These are phyloP conservation scores for Botryotinia calthae DNA, from an alignment of 2,329 filamentous ascomycete species.

Conservation along the genomic window DNA sequence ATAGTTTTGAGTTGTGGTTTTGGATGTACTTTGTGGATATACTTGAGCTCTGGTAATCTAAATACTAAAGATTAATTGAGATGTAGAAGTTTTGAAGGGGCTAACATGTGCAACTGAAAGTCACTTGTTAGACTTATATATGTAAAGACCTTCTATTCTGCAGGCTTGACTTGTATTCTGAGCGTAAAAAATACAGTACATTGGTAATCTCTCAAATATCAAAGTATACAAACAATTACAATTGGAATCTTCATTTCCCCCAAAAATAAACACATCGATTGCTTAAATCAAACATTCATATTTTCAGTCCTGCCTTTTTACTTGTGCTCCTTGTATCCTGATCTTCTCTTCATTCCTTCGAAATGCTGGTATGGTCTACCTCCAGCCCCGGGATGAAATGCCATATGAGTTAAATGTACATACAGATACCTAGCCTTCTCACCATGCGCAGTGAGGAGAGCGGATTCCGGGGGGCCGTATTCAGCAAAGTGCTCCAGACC, in stretches of 20 bases:
- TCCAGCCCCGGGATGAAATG: not conserved
- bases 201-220: not conserved
- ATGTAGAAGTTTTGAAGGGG: not conserved
- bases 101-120: too few species aligned
- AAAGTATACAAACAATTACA: not conserved
- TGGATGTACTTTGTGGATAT: too few species aligned
- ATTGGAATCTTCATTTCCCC: too few species aligned
- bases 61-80: accelerated
- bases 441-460: not conserved
- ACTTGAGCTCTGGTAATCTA: not conserved
- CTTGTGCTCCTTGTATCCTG: not conserved
- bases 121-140: too few species aligned
- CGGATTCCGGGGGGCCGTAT: not conserved
- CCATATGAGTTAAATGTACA: constrained; percentile 23
- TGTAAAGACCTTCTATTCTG: too few species aligned
- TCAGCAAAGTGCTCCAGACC: not conserved
- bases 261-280: not conserved
- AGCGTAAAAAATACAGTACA: not conserved
- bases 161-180: not conserved
- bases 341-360: not conserved
- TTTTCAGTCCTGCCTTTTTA: not conserved
- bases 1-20: too few species aligned
- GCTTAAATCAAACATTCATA: not conserved
- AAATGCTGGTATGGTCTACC: not conserved
- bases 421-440: constrained; percentile 4